Evolutionary conservation across 2,329 filamentous ascomycete species (phyloP).

Genomic region (Ceratocystis diversiconidia): DNA sequence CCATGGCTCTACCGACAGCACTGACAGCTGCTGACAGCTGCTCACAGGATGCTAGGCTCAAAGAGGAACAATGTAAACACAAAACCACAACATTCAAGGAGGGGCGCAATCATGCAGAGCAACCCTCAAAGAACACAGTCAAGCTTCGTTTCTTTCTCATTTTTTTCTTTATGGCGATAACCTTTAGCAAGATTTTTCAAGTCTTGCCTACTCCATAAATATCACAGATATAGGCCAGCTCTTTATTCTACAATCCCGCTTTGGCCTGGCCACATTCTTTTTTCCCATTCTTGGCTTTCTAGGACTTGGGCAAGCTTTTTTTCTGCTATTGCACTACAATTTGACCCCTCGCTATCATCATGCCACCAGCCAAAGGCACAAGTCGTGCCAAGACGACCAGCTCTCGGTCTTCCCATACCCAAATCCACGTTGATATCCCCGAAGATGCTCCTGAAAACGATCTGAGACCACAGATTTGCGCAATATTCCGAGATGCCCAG

Average conservation of each 20-base stretch:
- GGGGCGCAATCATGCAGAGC: constrained; percentile 10
- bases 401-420: constrained; percentile 31
- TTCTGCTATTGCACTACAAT: neutral
- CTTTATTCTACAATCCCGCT: neutral
- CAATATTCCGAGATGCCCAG: constrained; percentile 69
- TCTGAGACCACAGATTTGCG: constrained; percentile 59
- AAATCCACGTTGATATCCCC: constrained; percentile 36
- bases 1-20: constrained; percentile 7
- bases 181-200: too few species aligned
- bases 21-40: neutral
- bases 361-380: constrained; percentile 31
- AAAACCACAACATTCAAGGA: neutral
- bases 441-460: constrained; percentile 57
- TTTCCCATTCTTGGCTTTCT: neutral
- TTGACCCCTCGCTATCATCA: constrained; percentile 22
- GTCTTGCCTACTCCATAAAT: neutral
- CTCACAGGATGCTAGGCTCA: constrained; percentile 1
- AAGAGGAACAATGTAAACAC: constrained; percentile 18
- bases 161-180: neutral
- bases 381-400: constrained; percentile 32
- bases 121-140: neutral
- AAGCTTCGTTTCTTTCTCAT: neutral
- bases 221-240: neutral
- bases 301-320: neutral
- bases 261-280: neutral